Base-by-base conservation (phyloP, 140 eudicot genomes). In the Ambrosia hybrid region DNA sequence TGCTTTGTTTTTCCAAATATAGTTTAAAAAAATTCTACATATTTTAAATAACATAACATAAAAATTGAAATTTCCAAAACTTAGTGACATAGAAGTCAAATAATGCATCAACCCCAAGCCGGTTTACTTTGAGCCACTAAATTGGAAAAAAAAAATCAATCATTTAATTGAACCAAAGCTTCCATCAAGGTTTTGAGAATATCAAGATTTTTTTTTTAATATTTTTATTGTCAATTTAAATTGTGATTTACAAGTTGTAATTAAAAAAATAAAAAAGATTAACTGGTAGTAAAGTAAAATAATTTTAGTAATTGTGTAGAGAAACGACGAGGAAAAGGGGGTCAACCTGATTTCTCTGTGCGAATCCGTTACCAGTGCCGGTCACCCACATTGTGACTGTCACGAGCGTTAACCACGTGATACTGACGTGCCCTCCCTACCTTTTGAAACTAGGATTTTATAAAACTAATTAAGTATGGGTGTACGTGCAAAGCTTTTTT, bases 51-150 rank as follows among this genome's bases (percentile, higher is more conserved):
- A 30, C 34, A 49, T 5, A 59, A 12, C 4, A 2, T 6, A 13
- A 5, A 61, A 37, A 16, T 55, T 55, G 70, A 58, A 81, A 73
- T 73, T 79, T 73, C 79, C 79, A 21, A 49, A 74, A 51, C 76
- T 60, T 48, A 45, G 76, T 73, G 83, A 46, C 51, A 58, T 66
- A 65, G 51, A 80, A 80, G 84, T 80, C 81, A 80, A 80, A 59
- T 79, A 64, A 51, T 49, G 59, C 81, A 80, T 75, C 84, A 80
- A 80, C 71, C 80, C 78, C 74, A 70, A 80, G 78, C 57, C 72
- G 78, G 64, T 55, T 76, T 57, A 76, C 81, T 80, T 80, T 75
- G 84, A 80, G 84, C 84, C 84, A 75, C 78, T 75, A 65, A 80
- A 79, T 30, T 60, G 66, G 77, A 21, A 21, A 21, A 21, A 21